Evolutionary conservation across 2,329 filamentous ascomycete genomes (phyloP).

Genomic region (Cryphonectria nitschkei): DNA sequence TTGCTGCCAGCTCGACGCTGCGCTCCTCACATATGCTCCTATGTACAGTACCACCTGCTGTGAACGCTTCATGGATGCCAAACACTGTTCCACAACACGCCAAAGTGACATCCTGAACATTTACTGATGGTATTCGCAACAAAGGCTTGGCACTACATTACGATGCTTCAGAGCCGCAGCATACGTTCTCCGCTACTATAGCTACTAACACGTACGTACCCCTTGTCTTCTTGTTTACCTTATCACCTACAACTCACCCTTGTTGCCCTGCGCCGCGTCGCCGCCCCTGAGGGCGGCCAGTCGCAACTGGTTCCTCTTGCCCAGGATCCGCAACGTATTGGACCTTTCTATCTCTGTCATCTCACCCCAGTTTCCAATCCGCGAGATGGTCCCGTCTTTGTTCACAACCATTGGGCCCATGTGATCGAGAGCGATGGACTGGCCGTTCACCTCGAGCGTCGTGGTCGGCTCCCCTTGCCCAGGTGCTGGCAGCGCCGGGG

Average conservation of each 20-base stretch:
- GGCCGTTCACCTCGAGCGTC: conserved; percentile 41
- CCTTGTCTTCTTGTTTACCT: background rate
- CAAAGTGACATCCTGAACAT: background rate
- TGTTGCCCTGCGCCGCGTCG: conserved; percentile 31
- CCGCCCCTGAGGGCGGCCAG: conserved; percentile 55
- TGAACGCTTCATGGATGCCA: background rate
- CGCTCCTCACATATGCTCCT: background rate
- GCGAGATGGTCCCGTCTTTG: conserved; percentile 69
- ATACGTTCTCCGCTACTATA: background rate
- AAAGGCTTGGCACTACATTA: background rate
- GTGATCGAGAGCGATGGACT: conserved; percentile 63
- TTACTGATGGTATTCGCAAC: background rate
- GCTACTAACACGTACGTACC: background rate
- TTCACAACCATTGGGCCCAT: conserved; percentile 77
- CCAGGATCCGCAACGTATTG: conserved; percentile 69
- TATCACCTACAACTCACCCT: conserved; percentile 14
- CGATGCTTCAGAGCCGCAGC: background rate
- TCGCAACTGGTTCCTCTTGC: conserved; percentile 69
- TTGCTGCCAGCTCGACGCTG: background rate
- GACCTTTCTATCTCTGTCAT: conserved; percentile 71
- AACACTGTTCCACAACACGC: background rate
- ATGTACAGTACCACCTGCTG: background rate
- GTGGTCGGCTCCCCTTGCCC: conserved; percentile 9
- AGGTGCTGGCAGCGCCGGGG: conserved; percentile 17
- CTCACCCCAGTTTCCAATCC: conserved; percentile 73